Base-by-base conservation (phyloP, 352 stramenopile species). In the Pythium coloratum region DNA sequence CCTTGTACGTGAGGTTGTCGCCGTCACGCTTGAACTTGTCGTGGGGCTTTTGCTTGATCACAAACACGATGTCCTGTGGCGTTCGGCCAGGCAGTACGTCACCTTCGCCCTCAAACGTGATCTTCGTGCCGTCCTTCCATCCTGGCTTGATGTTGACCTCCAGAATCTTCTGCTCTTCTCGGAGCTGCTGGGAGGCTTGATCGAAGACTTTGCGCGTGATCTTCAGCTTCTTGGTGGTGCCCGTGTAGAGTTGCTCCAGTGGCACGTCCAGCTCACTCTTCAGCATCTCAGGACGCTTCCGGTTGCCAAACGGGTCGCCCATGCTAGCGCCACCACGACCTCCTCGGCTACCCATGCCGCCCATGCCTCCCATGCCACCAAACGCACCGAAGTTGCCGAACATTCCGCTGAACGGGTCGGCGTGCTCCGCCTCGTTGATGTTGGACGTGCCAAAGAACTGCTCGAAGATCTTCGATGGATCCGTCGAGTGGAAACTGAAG, bases 141-240 rank as follows among this genome's bases (percentile, higher is more conserved):
- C 98, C 98, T n/a, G 95, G 93, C 38, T 95, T 85, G 3, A 99
- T 81, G 65, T 97, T 90, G 49, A 99, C 91, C 26, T 98, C 98
- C 26, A 99, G 75, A 40, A 95, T 89, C 78, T 94, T 94, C 49
- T 97, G 84, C 74, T 99, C 98, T 71, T 98, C 94, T 46, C 97
- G 97, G 16, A 97, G 71, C 64, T 98, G 66, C 42, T 95, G 90
- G 9, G 82, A 78, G 20, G 58, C 80, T 14, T 82, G 73, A 65
- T 91, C 90, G 42, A 82, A 89, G 34, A 92, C 87, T 46, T 98
- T 98, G 24, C 97, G 91, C 8, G 96, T 97, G 56, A 97, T 97
- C 62, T 98, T 98, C 81, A 99, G 69, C 78, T 97, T 86, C 82
- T 94, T 91, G 72, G 97, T 71, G 80, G 82, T 77, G 33, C 88